These are phyloP conservation scores for Neonectria neomacrospora DNA, from an alignment of 2,329 filamentous ascomycete species.

Conservation along the genomic window DNA sequence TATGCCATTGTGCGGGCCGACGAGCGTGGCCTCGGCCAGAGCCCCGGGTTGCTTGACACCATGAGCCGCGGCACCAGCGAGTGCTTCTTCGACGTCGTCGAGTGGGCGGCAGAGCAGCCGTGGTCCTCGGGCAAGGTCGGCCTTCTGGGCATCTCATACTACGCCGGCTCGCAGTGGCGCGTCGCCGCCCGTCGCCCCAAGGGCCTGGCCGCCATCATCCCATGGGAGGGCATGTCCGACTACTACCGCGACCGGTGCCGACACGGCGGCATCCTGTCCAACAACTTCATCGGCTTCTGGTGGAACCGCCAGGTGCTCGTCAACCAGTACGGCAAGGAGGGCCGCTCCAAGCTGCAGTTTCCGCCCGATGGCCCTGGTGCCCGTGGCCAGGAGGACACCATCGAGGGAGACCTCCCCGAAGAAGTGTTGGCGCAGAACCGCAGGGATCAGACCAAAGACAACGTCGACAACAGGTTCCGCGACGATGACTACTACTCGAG, in stretches of 20 bases:
- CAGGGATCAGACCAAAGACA: conserved; percentile 58
- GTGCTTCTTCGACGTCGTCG: conserved; percentile 60
- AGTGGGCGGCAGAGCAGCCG: conserved; percentile 57
- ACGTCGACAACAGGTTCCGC: conserved; percentile 63
- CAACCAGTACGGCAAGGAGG: conserved; percentile 71
- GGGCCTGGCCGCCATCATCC: conserved; percentile 59
- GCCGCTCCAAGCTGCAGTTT: conserved; percentile 18
- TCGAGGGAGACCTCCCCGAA: conserved; percentile 67
- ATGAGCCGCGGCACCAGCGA: conserved; percentile 61
- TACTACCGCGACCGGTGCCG: conserved; percentile 67
- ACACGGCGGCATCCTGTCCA: conserved; percentile 70
- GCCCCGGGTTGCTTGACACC: conserved; percentile 58
- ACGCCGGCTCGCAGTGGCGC: conserved; percentile 60
- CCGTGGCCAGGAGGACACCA: conserved; percentile 53
- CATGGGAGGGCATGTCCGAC: conserved; percentile 64
- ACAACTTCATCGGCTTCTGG: conserved; percentile 61
- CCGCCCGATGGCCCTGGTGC: conserved; percentile 22
- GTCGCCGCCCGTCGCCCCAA: conserved; percentile 59
- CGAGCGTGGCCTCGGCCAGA: conserved; percentile 61
- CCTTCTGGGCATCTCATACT: conserved; percentile 60
- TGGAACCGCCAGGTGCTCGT: conserved; percentile 44
- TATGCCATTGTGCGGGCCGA: conserved; percentile 67
- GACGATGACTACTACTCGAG: conserved; percentile 73
- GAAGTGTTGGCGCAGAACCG: conserved; percentile 63
- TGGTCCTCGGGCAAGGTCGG: conserved; percentile 63